Evolutionary conservation across 768 basidiomycete species (phyloP).

Genomic region (Pleurotus giganteus): DNA sequence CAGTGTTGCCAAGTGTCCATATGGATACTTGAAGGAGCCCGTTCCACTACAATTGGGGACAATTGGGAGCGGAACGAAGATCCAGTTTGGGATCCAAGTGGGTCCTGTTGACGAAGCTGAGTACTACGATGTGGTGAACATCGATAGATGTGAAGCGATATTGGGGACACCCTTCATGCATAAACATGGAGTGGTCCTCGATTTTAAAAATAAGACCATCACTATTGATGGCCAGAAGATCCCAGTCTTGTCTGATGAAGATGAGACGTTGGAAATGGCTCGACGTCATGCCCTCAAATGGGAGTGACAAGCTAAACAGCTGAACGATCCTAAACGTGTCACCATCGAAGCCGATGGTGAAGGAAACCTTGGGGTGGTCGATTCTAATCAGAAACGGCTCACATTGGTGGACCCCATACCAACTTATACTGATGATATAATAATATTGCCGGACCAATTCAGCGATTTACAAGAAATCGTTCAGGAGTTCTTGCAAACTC

Average conservation of each 20-base stretch:
- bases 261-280: neutral
- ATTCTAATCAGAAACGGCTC: neutral
- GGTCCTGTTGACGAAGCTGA: neutral
- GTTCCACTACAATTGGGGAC: slow-evolving; percentile 15
- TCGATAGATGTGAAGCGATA: slow-evolving; percentile 33
- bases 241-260: neutral
- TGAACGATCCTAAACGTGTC: neutral
- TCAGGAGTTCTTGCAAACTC: neutral
- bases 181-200: slow-evolving; percentile 18
- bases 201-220: slow-evolving; percentile 16
- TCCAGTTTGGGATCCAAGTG: slow-evolving; percentile 21
- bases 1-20: neutral
- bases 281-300: neutral
- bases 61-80: slow-evolving; percentile 13
- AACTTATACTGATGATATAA: neutral
- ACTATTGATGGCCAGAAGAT: neutral
- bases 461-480: neutral
- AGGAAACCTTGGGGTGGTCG: neutral
- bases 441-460: neutral
- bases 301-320: neutral
- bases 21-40: slow-evolving; percentile 6
- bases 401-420: neutral
- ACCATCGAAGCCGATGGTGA: neutral
- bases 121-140: slow-evolving; percentile 33
- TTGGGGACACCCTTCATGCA: slow-evolving; percentile 32